These are phyloP conservation scores for Scedosporium minutisporum DNA, from an alignment of 2,329 filamentous ascomycete species.

Conservation along the genomic window DNA sequence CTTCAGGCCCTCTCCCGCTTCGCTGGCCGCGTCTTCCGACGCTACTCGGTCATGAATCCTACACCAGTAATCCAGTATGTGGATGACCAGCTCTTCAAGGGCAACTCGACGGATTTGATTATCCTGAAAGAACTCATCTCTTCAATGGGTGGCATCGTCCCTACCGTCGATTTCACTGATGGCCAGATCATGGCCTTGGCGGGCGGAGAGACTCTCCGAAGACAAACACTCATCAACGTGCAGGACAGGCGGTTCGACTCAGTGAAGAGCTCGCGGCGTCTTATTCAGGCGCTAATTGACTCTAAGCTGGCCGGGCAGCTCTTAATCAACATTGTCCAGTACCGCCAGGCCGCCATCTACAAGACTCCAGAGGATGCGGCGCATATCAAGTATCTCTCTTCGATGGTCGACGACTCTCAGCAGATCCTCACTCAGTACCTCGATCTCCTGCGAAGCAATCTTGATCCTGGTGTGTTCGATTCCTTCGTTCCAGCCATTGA, in stretches of 20 bases:
- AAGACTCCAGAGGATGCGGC: conserved; percentile 60
- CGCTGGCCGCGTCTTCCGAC: conserved; percentile 78
- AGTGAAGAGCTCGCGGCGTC: conserved; percentile 62
- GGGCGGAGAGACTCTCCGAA: conserved; percentile 69
- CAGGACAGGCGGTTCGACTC: conserved; percentile 75
- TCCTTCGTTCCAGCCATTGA: conserved; percentile 64
- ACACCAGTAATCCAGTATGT: conserved; percentile 85
- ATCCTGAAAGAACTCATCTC: conserved; percentile 83
- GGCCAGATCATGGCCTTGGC: conserved; percentile 80
- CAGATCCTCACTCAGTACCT: conserved; percentile 79
- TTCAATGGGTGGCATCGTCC: conserved; percentile 88
- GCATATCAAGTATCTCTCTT: conserved; percentile 81
- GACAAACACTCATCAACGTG: conserved; percentile 69
- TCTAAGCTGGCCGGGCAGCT: conserved; percentile 71
- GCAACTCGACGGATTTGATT: conserved; percentile 84
- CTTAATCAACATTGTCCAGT: conserved; percentile 83
- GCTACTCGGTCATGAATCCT: conserved; percentile 75
- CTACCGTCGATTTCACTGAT: conserved; percentile 81
- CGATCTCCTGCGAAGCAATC: conserved; percentile 74
- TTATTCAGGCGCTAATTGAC: conserved; percentile 71
- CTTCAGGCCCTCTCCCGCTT: conserved; percentile 84
- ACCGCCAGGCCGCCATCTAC: conserved; percentile 78
- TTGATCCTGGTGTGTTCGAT: conserved; percentile 69
- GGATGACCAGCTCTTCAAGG: conserved; percentile 67
- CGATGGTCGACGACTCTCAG: conserved; percentile 84